phyloP scores from a whole-genome alignment of 768 basidiomycete species.

The Boletus eberwhitei region DNA sequence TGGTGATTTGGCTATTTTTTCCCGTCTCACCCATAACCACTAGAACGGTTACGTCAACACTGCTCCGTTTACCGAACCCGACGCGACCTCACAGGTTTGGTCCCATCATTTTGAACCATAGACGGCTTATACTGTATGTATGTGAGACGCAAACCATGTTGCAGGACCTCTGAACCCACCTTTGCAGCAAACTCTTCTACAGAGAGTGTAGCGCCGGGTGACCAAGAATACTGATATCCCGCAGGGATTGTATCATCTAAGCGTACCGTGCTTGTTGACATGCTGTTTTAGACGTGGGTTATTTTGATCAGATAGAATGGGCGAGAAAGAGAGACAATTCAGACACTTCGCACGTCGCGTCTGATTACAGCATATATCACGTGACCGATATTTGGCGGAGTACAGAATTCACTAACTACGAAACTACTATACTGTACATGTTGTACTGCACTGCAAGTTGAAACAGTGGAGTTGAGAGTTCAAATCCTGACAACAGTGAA shows the following conservation, averaged over 20 bases:
- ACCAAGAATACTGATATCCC: slow-evolving; percentile 54
- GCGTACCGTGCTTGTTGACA: slow-evolving; percentile 5
- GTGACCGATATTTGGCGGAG: not conserved
- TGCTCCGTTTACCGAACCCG: not conserved
- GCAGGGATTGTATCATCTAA: slow-evolving; percentile 41
- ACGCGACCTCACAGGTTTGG: slow-evolving; percentile 54
- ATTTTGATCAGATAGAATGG: not conserved
- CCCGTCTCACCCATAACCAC: slow-evolving; percentile 64
- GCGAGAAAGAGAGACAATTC: not conserved
- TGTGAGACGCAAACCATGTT: not conserved
- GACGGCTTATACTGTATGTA: slow-evolving; percentile 63
- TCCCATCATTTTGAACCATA: slow-evolving; percentile 76
- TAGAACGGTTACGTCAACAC: slow-evolving; percentile 21
- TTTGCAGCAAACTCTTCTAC: slow-evolving; percentile 56
- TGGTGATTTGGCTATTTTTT: slow-evolving; percentile 7
- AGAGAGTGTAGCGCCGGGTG: slow-evolving; percentile 36
- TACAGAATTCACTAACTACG: no score
- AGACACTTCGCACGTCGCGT: not conserved
- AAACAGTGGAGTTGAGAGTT: no score
- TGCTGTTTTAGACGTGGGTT: not conserved
- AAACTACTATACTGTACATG: no score
- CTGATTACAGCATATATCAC: not conserved
- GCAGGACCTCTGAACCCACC: slow-evolving; percentile 28
- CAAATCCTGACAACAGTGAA: no score
- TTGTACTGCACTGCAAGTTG: no score